Conservation (phyloP, 2,329 filamentous ascomycete genomes). For the Colletotrichum truncatum region DNA sequence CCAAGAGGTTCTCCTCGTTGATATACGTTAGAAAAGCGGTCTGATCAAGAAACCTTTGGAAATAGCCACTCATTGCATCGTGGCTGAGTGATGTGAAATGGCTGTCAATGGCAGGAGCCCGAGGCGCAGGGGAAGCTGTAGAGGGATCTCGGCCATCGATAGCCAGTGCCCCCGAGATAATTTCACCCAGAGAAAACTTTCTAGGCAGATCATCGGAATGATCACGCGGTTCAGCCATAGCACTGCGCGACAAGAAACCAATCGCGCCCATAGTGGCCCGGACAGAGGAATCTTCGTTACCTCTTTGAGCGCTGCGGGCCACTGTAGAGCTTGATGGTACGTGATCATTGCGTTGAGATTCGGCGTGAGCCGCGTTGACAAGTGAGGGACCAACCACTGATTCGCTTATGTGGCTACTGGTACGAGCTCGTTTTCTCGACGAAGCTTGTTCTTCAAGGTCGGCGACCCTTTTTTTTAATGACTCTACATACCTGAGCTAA, state of each 20-base stretch:
- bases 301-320: background rate
- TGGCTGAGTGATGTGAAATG: background rate
- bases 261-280: slow-evolving; percentile 26
- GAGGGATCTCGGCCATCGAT: slow-evolving; percentile 18
- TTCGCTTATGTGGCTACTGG: background rate
- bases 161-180: slow-evolving; percentile 6
- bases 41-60: background rate
- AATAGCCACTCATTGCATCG: background rate
- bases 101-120: background rate
- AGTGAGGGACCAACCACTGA: background rate
- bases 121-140: background rate
- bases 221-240: slow-evolving; percentile 21
- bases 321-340: background rate
- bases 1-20: background rate
- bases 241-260: slow-evolving; percentile 21
- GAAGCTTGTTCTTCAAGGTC: slow-evolving; percentile 1
- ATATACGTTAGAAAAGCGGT: background rate
- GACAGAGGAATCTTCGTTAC: slow-evolving; percentile 18
- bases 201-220: background rate
- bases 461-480: slow-evolving; percentile 14
- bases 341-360: background rate
- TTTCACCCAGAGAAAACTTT: slow-evolving; percentile 8
- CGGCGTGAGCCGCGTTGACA: background rate
- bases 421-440: slow-evolving; percentile 9
- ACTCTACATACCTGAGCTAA: background rate